Percentiles rank a stretch among this genome's conserved stretches.
Conservation (phyloP, 257 asterid species). For the Haberlea rhodopensis region DNA sequence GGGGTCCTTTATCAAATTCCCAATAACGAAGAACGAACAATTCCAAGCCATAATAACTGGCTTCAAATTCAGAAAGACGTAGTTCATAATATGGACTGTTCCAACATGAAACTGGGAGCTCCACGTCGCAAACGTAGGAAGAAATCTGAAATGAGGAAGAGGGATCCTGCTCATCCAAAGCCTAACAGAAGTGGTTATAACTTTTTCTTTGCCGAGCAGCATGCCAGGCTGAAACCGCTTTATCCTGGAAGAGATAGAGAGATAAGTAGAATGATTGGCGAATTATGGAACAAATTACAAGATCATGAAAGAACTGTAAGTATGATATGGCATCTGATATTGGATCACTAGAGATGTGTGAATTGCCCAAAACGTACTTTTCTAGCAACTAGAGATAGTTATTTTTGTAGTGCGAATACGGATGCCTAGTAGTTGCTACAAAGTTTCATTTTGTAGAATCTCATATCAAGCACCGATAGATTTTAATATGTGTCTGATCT, state of each 20-base stretch:
- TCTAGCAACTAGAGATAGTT: not conserved
- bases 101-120: slow-evolving; percentile 30
- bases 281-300: slow-evolving; percentile 70
- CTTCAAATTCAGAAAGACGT: slow-evolving; percentile 28
- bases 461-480: no score
- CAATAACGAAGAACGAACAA: slow-evolving; percentile 17
- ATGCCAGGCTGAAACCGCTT: slow-evolving; percentile 64
- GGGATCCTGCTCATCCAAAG: slow-evolving; percentile 89
- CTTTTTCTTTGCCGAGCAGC: slow-evolving; percentile 89
- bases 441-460: no score
- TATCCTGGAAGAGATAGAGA: slow-evolving; percentile 71
- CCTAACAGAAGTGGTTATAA: slow-evolving; percentile 91
- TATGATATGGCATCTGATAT: not conserved
- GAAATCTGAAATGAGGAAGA: slow-evolving; percentile 61
- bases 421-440: not conserved
- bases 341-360: no score
- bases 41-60: slow-evolving; percentile 21
- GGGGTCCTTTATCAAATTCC: slow-evolving; percentile 77
- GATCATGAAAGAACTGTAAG: slow-evolving; percentile 69
- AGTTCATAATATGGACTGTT: slow-evolving; percentile 11
- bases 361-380: no score
- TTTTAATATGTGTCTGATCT: no score
- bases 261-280: slow-evolving; percentile 84
- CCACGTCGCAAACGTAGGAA: slow-evolving; percentile 67
- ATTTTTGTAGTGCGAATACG: not conserved